Conservation (phyloP, 1,139 yeast genomes). For the Taphrina pruni region DNA sequence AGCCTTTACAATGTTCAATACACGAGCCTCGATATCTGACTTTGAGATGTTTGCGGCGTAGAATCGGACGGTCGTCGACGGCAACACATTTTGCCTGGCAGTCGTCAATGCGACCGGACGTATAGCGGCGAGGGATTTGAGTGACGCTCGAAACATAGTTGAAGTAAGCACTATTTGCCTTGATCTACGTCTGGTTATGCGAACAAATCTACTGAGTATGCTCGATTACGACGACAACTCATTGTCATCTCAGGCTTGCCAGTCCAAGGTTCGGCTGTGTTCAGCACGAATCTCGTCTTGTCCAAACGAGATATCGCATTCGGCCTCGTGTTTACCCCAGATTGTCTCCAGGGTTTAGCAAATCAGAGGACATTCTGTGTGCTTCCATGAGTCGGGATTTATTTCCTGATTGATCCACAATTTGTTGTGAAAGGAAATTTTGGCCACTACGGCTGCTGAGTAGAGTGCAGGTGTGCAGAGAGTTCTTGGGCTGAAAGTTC, state of each 20-base stretch:
- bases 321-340: neutral
- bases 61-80: conserved; percentile 23
- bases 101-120: conserved; percentile 20
- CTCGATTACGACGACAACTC: conserved; percentile 16
- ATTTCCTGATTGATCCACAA: no score
- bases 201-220: neutral
- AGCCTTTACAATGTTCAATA: conserved; percentile 77
- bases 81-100: neutral
- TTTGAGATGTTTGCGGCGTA: conserved; percentile 41
- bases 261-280: no score
- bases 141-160: conserved; percentile 24
- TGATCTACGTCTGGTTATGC: no score
- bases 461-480: no score
- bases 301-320: neutral
- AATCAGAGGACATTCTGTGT: neutral
- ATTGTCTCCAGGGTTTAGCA: neutral
- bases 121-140: conserved; percentile 6
- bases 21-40: conserved; percentile 69
- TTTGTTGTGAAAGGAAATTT: no score
- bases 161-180: neutral
- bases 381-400: neutral
- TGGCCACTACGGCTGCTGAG: no score
- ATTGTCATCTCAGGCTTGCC: no score
- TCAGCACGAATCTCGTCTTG: neutral
- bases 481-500: conserved; percentile 4